Base-by-base conservation (phyloP, 1,284 basidiomycete species). In the Apiotrichum gracile region DNA sequence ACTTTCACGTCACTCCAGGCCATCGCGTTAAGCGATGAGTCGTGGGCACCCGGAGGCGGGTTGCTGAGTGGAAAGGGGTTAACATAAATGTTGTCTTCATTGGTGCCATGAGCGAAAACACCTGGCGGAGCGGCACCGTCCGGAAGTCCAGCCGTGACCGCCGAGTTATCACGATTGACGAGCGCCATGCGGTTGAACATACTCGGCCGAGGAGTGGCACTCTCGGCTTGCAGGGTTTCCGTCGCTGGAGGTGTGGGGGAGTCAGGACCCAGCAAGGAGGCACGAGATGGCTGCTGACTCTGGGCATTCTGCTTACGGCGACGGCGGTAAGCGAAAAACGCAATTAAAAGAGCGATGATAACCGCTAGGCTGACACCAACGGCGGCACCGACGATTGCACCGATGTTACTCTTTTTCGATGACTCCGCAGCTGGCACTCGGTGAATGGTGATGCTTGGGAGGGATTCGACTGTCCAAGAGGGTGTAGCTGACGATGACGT, bases 311-410 rank as follows among this genome's bases (percentile, higher is more conserved):
- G 47, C 31, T 38, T 33, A 10, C 57, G 51, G 4, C 47, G 35
- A 34, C 49, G 51, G 35, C 47, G 50, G 44, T 54, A 24, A 17
- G 42, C 42, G 13, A 43, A 24, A 4, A 49, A n/a, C 4, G 40
- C 51, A 2, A 44, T n/a, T 17, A 62, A 12, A 17, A 47, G 24
- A 1, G 38, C 42, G 25, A 52, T 27, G 19, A 49, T 21, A 10
- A 55, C 48, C 6, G 26, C 57, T 3, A 33, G 29, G 13, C 49
- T 21, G 4, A 39, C 51, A 25, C 58, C 58, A 2, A 57, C 40
- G 7, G 52, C 58, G 7, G 43, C 58, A 3, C 58, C 58, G 12
- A 51, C 50, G 17, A 57, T 55, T 1, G 57, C 48, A 1, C 51
- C 58, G 1, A 25, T 37, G 41, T 43, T 44, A 9, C n/a, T 51